Percentiles rank a stretch among this genome's conserved stretches.
Conservation (phyloP, 768 basidiomycete species). For the Boletellus ananiceps region DNA sequence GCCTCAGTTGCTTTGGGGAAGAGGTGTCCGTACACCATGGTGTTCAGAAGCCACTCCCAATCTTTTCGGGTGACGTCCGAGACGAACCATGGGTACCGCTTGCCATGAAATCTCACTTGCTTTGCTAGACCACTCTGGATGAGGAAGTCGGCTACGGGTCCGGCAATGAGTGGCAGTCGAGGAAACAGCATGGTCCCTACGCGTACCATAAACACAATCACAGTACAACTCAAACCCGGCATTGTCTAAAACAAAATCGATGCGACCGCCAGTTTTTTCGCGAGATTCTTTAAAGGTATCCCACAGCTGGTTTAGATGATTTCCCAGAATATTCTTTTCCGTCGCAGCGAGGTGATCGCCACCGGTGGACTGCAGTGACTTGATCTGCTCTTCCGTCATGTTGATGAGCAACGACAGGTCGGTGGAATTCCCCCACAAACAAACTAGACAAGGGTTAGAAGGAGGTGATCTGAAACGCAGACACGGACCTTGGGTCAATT, state of each 20-base stretch:
- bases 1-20: conserved; percentile 79
- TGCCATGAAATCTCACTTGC: conserved; percentile 91
- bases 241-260: conserved; percentile 83
- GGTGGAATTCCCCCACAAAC: conserved; percentile 96
- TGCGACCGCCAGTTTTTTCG: conserved; percentile 64
- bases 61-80: conserved; percentile 91
- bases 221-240: conserved; percentile 84
- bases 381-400: conserved; percentile 98
- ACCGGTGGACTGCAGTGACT: conserved; percentile 91
- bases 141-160: conserved; percentile 77
- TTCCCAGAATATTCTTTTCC: conserved; percentile 94
- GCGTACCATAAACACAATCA: conserved; percentile 78
- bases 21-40: conserved; percentile 86
- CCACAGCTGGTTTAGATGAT: conserved; percentile 72
- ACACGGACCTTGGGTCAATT: conserved; percentile 78
- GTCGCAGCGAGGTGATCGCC: conserved; percentile 94
- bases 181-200: neutral
- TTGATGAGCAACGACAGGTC: conserved; percentile 93
- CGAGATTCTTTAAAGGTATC: conserved; percentile 65
- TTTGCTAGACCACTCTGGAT: conserved; percentile 83
- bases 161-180: neutral
- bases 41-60: conserved; percentile 89
- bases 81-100: conserved; percentile 93
- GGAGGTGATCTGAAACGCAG: neutral
- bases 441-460: conserved; percentile 48